Base-by-base conservation (phyloP, 257 asterid species). In the Nemophila menziesii region DNA sequence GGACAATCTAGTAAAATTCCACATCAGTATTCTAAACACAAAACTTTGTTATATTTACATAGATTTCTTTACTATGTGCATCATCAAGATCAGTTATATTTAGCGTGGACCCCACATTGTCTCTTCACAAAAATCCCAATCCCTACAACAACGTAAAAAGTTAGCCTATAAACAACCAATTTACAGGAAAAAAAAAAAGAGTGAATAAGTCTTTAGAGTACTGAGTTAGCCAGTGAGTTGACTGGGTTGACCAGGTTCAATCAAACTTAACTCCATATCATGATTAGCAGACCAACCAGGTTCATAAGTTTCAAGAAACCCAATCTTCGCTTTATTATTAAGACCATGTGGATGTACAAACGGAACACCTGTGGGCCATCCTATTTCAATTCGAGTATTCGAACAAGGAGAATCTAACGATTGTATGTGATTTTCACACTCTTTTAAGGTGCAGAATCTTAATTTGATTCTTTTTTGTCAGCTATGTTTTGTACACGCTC, bases 311-410 rank as follows among this genome's bases (percentile, higher is more conserved):
- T 90, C 96, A 26, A 85, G 96, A 60, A 90, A 90, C 29, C 96
- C 89, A 57, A 85, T 79, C 83, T 90, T 90, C 22, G 99, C 96
- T 77, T 90, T 90, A 79, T 90, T 90, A 11, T 96, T 96, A 72
- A 85, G 94, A 73, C 85, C 99, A 19, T 90, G 99, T 22, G 99
- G 99, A 60, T 85, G 99, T 54, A 86, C 99, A 58, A 90, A 90
- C 15, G 99, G 96, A 52, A 85, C 99, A 43, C 94, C 99, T 0
- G 66, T 67, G 8, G 94, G 99, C 99, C 96, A 90, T 46, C 96
- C 99, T 39, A 90, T 86, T 78, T 90, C 99, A 82, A 74, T 78
- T 62, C 93, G 72, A 48, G 66, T 61, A 55, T 55, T 67, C 22
- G 96, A 81, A 40, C 96, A 90, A 2, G 99, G 99, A 42, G 94